Percentiles rank a stretch among this genome's conserved stretches.
phyloP scores from a whole-genome alignment of 192 early-diverging fungal genomes.

The Jimgerdemannia lactiflua region DNA sequence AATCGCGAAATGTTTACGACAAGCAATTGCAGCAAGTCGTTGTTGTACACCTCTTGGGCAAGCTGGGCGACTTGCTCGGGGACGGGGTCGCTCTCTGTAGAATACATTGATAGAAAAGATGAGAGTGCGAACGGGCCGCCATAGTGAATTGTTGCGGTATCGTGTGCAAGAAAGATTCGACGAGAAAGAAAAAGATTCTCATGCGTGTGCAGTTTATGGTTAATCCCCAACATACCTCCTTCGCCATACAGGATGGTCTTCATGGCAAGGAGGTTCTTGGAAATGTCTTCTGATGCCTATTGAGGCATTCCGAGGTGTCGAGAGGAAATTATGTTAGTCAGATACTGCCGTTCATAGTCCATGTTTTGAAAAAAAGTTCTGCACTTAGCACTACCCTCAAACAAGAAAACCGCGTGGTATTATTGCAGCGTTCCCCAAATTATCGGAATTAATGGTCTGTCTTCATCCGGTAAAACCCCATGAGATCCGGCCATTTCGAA shows the following conservation, averaged over 20 bases:
- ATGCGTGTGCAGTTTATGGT: background rate
- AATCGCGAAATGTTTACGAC: constrained; percentile 88
- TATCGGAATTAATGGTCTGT: no score
- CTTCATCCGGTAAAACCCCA: no score
- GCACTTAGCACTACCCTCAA: no score
- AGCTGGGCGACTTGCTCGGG: constrained; percentile 93
- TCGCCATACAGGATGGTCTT: constrained; percentile 94
- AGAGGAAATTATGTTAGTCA: constrained; percentile 10
- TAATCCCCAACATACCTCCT: constrained; percentile 59
- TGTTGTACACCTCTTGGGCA: constrained; percentile 94
- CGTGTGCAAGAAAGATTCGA: no score
- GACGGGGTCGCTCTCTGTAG: constrained; percentile 72
- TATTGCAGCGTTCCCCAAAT: no score
- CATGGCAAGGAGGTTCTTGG: constrained; percentile 91
- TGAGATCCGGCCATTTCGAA: no score
- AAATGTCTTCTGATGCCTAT: constrained; percentile 96
- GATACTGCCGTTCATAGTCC: background rate
- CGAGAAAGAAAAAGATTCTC: no score
- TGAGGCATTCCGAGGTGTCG: constrained; percentile 4
- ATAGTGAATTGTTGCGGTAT: background rate
- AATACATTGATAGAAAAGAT: constrained; percentile 1
- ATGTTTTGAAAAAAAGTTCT: no score
- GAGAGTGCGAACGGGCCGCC: background rate
- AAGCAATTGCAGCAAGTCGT: constrained; percentile 84
- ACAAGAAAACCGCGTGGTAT: no score